Percentiles rank a stretch among this genome's conserved stretches.
Conservation (phyloP, 2,329 filamentous ascomycete species). For the Fusarium odoratissimum region DNA sequence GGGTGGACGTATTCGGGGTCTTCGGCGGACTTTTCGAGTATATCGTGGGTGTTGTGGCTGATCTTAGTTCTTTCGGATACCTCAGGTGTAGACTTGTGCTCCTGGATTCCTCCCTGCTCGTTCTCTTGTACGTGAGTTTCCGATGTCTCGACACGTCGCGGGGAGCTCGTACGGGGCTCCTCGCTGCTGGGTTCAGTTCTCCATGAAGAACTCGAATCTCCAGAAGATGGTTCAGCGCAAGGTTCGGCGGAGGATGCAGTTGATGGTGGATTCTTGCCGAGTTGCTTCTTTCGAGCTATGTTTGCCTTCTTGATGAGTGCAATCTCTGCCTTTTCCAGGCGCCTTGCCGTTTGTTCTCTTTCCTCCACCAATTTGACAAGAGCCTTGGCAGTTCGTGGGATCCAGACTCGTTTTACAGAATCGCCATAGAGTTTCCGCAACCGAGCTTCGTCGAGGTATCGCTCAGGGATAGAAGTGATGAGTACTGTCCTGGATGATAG, state of each 20-base stretch:
- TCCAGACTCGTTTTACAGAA: slow-evolving; percentile 85
- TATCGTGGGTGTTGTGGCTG: slow-evolving; percentile 3
- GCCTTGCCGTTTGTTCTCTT: slow-evolving; percentile 81
- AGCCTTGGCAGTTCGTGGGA: slow-evolving; percentile 80
- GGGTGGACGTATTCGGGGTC: slow-evolving; percentile 53
- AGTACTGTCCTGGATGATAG: slow-evolving; percentile 92
- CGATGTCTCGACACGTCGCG: slow-evolving; percentile 13
- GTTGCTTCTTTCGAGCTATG: slow-evolving; percentile 71
- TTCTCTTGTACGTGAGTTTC: neutral
- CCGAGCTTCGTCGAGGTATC: slow-evolving; percentile 81
- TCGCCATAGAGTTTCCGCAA: slow-evolving; percentile 85
- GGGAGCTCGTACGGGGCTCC: neutral
- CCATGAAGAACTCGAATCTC: slow-evolving; percentile 24
- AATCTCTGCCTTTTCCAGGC: slow-evolving; percentile 88
- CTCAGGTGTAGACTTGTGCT: slow-evolving; percentile 29
- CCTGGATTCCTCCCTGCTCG: neutral
- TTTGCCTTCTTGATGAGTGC: slow-evolving; percentile 86
- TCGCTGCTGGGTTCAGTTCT: slow-evolving; percentile 26
- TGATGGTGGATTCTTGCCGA: slow-evolving; percentile 6
- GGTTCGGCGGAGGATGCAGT: slow-evolving; percentile 22
- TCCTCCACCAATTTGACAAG: slow-evolving; percentile 85
- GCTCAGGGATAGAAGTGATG: slow-evolving; percentile 83
- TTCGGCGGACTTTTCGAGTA: slow-evolving; percentile 39
- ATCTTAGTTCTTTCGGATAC: slow-evolving; percentile 8
- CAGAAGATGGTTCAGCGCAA: slow-evolving; percentile 15